Evolutionary conservation across 768 basidiomycete genomes (phyloP), one percentile per base, ranked within the genome.

Genomic region (Lyophyllum shimeji): DNA sequence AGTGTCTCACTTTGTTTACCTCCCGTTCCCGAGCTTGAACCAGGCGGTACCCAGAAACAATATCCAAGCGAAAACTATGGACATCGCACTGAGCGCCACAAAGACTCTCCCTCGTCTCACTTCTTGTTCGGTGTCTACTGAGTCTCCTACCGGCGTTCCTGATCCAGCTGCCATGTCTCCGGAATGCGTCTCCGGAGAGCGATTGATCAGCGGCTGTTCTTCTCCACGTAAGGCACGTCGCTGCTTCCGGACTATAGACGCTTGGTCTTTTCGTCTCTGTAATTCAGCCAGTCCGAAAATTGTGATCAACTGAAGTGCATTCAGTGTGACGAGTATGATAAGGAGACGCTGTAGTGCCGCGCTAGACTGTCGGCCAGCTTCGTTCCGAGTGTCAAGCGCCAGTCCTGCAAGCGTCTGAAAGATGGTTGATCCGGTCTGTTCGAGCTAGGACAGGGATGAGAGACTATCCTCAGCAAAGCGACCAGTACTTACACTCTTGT

Each of bases 351-450:
- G 85, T 15, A 79, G 68, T 7, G 78, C 73, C n/a, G 60, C 62
- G 56, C 68, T 65, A 47, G 63, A 60, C 57, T 59, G 56, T 37
- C 59, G 40, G 17, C 56, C 51, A 34, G 67, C 65, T 46, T 71
- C 73, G 52, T 69, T 70, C 31, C 63, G 61, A 37, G 66, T 71
- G 65, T 92, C 89, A 12, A 92, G 76, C 21, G 81, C 70, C 27
- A 90, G 73, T 44, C 90, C 89, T n/a, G 87, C 80, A 11, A 90
- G 63, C 0, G 87, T 90, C 61, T 90, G 86, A 54, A 85, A 82
- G 52, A 90, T 80, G 0, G 86, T 87, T 2, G 86, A 82, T 1
- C 89, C 89, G 1, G 85, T 83, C 67, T 89, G 84, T 65, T 92
- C 90, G 55, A 92, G 73, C 89, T 90, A 54, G 42, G 53, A 45